A percentile compares a stretch with the other conserved stretches of the same genome.
Conservation (phyloP, 2,329 filamentous ascomycete species). For the Fusarium papillatum region DNA sequence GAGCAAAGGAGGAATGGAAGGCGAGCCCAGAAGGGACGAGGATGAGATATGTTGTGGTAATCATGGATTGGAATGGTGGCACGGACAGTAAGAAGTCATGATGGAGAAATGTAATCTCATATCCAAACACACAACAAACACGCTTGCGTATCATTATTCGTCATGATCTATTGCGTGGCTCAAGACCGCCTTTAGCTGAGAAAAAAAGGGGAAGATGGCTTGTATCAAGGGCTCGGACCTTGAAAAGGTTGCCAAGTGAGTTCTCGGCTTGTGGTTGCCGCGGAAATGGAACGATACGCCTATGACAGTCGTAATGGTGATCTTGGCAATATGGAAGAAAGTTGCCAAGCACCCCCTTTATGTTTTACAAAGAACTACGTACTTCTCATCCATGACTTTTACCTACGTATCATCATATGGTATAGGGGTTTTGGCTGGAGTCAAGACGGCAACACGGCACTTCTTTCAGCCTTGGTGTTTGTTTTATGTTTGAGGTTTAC, state of each 20-base stretch:
- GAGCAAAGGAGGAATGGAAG: conserved; percentile 47
- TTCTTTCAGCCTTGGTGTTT: neutral
- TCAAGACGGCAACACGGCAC: neutral
- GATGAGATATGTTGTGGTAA: neutral
- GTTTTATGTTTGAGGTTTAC: neutral
- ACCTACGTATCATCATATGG: neutral
- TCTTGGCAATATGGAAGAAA: neutral
- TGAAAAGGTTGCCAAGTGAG: neutral
- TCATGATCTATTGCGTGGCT: neutral
- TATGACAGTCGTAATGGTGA: neutral
- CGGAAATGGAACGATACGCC: neutral
- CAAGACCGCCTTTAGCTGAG: neutral
- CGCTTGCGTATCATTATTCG: neutral
- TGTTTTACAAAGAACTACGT: neutral
- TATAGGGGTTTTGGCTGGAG: neutral
- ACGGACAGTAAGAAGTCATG: neutral
- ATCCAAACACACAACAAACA: neutral
- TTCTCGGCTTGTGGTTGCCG: neutral
- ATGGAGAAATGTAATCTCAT: neutral
- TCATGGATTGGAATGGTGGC: neutral
- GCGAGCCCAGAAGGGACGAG: conserved; percentile 10
- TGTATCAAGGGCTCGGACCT: neutral
- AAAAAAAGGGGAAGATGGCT: neutral
- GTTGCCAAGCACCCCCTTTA: neutral
- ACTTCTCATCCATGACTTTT: neutral